Base-by-base conservation (phyloP, 179 eudicot species). In the Gypsophila paniculata region DNA sequence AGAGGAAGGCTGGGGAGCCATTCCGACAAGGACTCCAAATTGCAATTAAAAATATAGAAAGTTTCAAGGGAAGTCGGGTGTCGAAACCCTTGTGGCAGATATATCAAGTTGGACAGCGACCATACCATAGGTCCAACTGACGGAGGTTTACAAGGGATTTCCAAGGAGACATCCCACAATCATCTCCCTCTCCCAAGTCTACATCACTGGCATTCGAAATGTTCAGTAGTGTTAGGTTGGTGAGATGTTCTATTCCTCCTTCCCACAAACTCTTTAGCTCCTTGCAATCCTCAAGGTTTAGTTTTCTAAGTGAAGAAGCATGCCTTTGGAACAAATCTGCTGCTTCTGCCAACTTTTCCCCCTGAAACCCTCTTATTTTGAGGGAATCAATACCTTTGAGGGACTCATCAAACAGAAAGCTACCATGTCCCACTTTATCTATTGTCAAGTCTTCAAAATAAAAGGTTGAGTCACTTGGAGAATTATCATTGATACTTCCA, bases 61-160 rank as follows among this genome's bases (percentile, higher is more conserved):
- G 13, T 8, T 18, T 3, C 32, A 63, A 76, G 71, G 38, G 65
- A 5, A 26, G 49, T 63, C 59, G 64, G 54, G 66, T 55, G 18
- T 14, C 64, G 52, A 53, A 73, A 19, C 53, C 62, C 76, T 25
- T 52, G 22, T 8, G 76, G 76, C 10, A 73, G 54, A 73, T 53
- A 52, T 38, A 73, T 0, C 64, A 73, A 15, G 52, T 73, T 48
- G 8, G 69, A 62, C 5, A 6, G 8, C 6, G 46, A 9, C 53
- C 53, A 14, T 0, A 0, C 0, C 0, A 0, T 21, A 73, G 42
- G 0, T 0, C 13, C 69, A 72, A 62, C 21, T 0, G 19, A 32
- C 69, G 23, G 49, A 72, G 75, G 34, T 0, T 23, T 11, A 44
- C n/a, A 19, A 76, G 51, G 21, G 61, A 52, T 59, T 23, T 66